Conservation (phyloP, 2,329 filamentous ascomycete genomes). For the Colletotrichum endophyticum region DNA sequence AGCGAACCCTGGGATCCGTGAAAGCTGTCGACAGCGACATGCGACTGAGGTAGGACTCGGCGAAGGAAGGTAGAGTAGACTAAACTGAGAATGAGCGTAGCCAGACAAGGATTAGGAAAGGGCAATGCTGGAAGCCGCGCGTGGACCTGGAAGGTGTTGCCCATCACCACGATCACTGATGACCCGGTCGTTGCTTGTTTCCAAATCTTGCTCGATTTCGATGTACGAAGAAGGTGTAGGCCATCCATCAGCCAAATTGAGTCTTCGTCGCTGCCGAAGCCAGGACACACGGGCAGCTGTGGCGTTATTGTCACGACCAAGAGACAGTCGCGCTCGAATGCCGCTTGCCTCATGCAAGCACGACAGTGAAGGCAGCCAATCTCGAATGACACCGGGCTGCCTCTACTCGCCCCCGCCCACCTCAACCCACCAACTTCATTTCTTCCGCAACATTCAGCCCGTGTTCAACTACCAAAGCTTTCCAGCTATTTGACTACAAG, state of each 20-base stretch:
- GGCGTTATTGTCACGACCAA: fast-evolving
- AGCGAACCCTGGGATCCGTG: fast-evolving
- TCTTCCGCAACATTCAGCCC: background rate
- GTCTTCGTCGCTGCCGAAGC: no score
- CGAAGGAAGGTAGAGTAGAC: background rate
- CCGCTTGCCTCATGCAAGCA: background rate
- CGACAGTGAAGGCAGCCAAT: background rate
- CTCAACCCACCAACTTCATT: background rate
- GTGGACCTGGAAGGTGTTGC: background rate
- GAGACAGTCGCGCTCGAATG: background rate
- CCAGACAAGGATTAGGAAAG: background rate
- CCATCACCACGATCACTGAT: no score
- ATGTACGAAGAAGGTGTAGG: background rate
- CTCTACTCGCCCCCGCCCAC: background rate
- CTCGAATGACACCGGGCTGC: background rate
- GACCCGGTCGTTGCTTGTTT: background rate
- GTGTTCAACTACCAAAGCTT: background rate
- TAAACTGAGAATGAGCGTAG: background rate
- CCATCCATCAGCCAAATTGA: background rate
- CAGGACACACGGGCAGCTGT: background rate
- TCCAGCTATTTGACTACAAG: background rate
- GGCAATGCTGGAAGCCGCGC: background rate
- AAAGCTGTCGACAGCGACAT: background rate
- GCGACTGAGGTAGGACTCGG: background rate
- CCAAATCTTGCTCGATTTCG: background rate